phyloP scores from a whole-genome alignment of 306 rosid species.

The Casuarina glauca region DNA sequence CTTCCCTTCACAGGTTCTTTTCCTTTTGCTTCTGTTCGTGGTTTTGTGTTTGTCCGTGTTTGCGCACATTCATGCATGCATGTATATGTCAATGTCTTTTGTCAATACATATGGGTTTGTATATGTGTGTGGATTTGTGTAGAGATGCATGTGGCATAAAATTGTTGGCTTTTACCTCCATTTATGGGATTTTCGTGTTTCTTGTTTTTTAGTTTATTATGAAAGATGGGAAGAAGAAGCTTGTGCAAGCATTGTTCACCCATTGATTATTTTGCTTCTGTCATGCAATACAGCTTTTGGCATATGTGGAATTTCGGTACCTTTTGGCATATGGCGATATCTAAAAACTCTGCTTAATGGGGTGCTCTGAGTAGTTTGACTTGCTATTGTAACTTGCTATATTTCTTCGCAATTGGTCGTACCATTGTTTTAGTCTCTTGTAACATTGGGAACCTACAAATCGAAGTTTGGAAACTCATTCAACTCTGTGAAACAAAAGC shows the following conservation, averaged over 20 bases:
- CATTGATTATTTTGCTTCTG: not conserved
- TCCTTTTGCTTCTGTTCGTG: not conserved
- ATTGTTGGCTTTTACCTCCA: not conserved
- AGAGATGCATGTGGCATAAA: not conserved
- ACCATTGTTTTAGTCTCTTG: not conserved
- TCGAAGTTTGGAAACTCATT: not conserved
- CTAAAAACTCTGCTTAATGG: not conserved
- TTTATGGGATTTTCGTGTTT: not conserved
- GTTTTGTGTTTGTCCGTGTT: not conserved
- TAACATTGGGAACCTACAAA: not conserved
- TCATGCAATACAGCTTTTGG: not conserved
- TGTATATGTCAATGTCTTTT: not conserved
- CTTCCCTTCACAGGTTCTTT: constrained; percentile 77
- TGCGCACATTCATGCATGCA: not conserved
- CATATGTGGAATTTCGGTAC: not conserved
- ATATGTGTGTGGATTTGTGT: not conserved
- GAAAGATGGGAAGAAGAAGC: not conserved
- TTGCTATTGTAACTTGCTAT: not conserved
- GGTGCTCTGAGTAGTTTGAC: not conserved
- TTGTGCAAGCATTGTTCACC: not conserved
- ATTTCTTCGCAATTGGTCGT: not conserved
- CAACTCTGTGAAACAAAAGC: not conserved
- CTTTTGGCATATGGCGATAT: not conserved
- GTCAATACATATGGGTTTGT: not conserved
- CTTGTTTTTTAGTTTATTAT: not conserved